Evolutionary conservation across 176 grass and related monocot species (phyloP), one percentile per base, ranked within the genome.

Genomic region (Musa itinerans): DNA sequence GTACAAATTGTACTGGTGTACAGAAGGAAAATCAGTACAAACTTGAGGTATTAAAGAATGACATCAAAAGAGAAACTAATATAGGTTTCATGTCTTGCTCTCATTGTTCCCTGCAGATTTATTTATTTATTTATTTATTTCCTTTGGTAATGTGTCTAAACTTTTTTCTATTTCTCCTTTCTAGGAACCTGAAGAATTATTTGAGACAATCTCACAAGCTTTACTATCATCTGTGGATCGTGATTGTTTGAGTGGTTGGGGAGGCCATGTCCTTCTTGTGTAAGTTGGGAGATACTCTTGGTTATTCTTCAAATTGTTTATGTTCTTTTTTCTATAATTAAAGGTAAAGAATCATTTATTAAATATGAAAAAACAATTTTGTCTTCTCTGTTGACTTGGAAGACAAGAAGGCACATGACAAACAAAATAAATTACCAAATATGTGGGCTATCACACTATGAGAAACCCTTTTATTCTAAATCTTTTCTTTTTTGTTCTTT

Each of bases 141-240:
- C 22, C n/a, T 51, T 74, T 21, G 16, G 54, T 2, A 22, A 20
- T 10, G 15, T 50, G 10, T 83, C 14, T 57, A 20, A 54, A 9
- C 53, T 57, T 10, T 74, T 29, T 34, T n/a, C 14, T 79, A 34
- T 54, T 63, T 66, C 19, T 85, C 85, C 73, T 48, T 57, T 74
- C 64, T 81, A 97, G 94, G 90, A 89, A 71, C 87, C 94, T 3
- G 94, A 98, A 29, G 90, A 98, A 80, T 74, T 98, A 59, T 98
- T 98, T 49, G 88, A 93, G 84, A 98, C 90, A 9, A 74, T 98
- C 70, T 98, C 94, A n/a, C 94, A 98, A 90, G 90, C 94, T 72
- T 61, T 98, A 75, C 24, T 80, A 63, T 78, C 90, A 62, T 98
- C 94, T 14, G 82, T 91, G 14, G 90, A 98, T 66, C 90, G 94